Base-by-base conservation (phyloP, 2,329 filamentous ascomycete genomes). In the Lasiodiplodia theobromae region DNA sequence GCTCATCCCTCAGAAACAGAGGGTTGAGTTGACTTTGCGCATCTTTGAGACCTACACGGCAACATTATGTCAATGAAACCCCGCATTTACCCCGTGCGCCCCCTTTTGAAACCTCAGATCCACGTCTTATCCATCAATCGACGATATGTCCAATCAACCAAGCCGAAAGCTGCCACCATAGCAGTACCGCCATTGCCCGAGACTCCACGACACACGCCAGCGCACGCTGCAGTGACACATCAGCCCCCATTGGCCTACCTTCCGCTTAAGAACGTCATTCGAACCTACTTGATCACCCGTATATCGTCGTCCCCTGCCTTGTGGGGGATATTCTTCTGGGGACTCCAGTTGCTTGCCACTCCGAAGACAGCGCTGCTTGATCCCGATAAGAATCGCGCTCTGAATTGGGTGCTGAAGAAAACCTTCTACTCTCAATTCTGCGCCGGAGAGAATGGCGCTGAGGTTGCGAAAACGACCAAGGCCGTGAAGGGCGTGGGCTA, bases 341-440 rank as follows among this genome's bases (percentile, higher is more conserved):
- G 40, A 25, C 60, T 69, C n/a, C 52, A 54, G 34, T 37, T 60
- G 34, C 52, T 69, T 11, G 62, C 62, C 40, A 25, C 52, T n/a
- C 54, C 68, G 4, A 57, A 49, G 8, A 53, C 23, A 8, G 40
- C 62, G 4, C 18, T 69, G 52, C 40, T 66, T 8, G 54, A 69
- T 34, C 68, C 62, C 4, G 68, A 69, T n/a, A 58, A 49, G 23
- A 69, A 69, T 23, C 88, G 88, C 0, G 57, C 94, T 1, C 84
- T 97, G 18, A 88, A 89, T 53, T 87, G 83, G 66, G 76, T 94
- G 52, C 82, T 97, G 66, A 93, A 93, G 77, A 87, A 89, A 76
- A 96, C 93, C 0, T 92, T 97, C 73, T 97, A 97, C 79, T 88
- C 89, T 49, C 94, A 97, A 74, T 97, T 97, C 77, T 97, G 94